Base-by-base conservation (phyloP, 805 yeast species). In the Yamadazyma insecticola region DNA sequence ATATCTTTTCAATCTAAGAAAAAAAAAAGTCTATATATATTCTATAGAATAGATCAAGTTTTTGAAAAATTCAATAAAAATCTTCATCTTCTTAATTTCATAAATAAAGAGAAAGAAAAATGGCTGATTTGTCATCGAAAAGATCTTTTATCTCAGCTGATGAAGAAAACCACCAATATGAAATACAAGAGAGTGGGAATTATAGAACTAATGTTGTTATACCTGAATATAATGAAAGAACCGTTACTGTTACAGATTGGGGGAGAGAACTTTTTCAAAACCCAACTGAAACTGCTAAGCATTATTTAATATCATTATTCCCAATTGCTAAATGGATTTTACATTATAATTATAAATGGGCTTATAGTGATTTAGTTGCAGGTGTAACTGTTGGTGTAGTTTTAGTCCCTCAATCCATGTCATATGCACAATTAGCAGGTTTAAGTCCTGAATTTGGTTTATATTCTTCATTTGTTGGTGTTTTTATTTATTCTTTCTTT, bases 341-440 rank as follows among this genome's bases (percentile, higher is more conserved):
- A 35, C 85, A 86, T 51, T 89, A 89, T 60, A 89, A 89, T 51
- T 47, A 67, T 8, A 69, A 71, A 17, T 89, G 97, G 97, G 60
- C 81, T 11, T 75, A 76, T 36, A 75, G 86, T 18, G 97, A 89
- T 57, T 56, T 89, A 40, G 78, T 88, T 34, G 96, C 97, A 2
- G 97, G 97, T 53, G 70, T 89, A 37, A 86, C 97, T 1, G 95
- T 89, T 13, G 97, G 97, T 26, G 78, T 84, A 39, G 96, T 89
- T 13, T 70, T 88, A 43, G 96, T 89, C 18, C 97, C 97, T 3
- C 97, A 89, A 58, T 79, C 92, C 3, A 89, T 89, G 97, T 88
- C 96, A 0, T 89, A 89, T 53, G 97, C 97, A 6, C 78, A 74
- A 50, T 63, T 89, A 40, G 97, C 97, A 5, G 78, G 83, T 4